Evolutionary conservation across 805 yeast species (phyloP).

Genomic region (Metschnikowia dekortorum): DNA sequence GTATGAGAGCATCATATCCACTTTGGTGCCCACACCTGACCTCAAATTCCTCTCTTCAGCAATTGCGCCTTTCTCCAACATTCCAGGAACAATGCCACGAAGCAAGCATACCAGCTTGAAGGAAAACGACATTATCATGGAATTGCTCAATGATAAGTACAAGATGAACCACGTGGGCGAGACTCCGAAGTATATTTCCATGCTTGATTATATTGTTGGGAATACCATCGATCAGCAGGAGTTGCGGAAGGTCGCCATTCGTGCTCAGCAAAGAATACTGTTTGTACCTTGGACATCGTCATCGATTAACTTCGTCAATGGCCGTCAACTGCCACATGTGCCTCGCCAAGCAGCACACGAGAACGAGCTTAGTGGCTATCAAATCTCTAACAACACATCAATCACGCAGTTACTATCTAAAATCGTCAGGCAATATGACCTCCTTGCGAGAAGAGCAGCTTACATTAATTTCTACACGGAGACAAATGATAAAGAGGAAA

Average conservation of each 20-base stretch:
- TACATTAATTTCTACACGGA: conserved; percentile 72
- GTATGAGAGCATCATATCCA: conserved; percentile 71
- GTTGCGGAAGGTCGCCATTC: conserved; percentile 59
- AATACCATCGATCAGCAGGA: conserved; percentile 60
- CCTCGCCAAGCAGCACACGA: conserved; percentile 12
- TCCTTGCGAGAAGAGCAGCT: conserved; percentile 73
- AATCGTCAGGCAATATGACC: conserved; percentile 73
- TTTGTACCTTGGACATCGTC: conserved; percentile 88
- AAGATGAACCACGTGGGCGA: conserved; percentile 56
- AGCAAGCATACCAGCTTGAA: conserved; percentile 55
- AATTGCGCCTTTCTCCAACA: conserved; percentile 40
- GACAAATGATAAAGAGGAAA: conserved; percentile 40
- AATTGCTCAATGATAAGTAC: conserved; percentile 71
- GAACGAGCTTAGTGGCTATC: conserved; percentile 59
- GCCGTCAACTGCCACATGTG: conserved; percentile 64
- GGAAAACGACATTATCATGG: conserved; percentile 81
- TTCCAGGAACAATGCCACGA: conserved; percentile 30
- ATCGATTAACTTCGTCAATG: conserved; percentile 71
- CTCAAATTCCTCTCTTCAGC: conserved; percentile 50
- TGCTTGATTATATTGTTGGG: conserved; percentile 67
- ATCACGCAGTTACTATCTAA: conserved; percentile 62
- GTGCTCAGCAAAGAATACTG: conserved; percentile 60
- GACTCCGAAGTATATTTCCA: conserved; percentile 54
- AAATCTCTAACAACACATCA: conserved; percentile 79
- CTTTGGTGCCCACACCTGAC: conserved; percentile 81